Percentiles rank a stretch among this genome's conserved stretches.
Evolutionary conservation across 163 green algal genomes (phyloP).

Genomic region (Volvox carteri): DNA sequence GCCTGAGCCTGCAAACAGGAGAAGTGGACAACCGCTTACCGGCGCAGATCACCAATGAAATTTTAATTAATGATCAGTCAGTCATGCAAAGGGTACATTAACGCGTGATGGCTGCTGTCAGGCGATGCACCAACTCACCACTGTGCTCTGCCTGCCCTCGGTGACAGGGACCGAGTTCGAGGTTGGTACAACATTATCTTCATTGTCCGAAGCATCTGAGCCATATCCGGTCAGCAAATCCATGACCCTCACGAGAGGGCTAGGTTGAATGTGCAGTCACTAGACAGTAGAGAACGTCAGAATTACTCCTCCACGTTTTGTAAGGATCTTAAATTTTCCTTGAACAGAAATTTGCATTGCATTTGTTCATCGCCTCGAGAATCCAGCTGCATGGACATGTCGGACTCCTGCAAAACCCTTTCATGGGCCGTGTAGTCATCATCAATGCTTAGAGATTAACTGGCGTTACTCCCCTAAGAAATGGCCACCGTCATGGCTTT

Average conservation of each 20-base stretch:
- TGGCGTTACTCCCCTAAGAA: not conserved
- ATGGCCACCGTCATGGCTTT: not conserved
- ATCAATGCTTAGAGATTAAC: not conserved
- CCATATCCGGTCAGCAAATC: conserved; percentile 47
- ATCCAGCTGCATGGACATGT: not conserved
- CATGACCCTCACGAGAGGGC: conserved; percentile 12
- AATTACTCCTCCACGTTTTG: not conserved
- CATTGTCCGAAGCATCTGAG: conserved; percentile 30
- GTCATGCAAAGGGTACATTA: no score
- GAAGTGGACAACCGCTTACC: no score
- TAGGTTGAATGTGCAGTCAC: not conserved
- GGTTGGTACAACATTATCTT: not conserved
- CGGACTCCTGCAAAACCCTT: not conserved
- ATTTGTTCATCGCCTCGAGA: not conserved
- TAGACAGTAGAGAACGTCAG: not conserved
- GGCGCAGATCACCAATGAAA: no score
- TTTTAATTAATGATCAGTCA: no score
- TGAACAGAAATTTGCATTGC: not conserved
- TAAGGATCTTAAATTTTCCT: not conserved
- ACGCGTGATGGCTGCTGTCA: no score
- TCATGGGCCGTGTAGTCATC: not conserved
- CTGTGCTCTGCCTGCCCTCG: not conserved
- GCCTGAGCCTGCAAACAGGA: not conserved
- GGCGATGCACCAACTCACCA: not conserved
- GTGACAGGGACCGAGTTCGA: not conserved